These are phyloP conservation scores for Striga asiatica DNA, from an alignment of 257 asterid species.

Conservation along the genomic window DNA sequence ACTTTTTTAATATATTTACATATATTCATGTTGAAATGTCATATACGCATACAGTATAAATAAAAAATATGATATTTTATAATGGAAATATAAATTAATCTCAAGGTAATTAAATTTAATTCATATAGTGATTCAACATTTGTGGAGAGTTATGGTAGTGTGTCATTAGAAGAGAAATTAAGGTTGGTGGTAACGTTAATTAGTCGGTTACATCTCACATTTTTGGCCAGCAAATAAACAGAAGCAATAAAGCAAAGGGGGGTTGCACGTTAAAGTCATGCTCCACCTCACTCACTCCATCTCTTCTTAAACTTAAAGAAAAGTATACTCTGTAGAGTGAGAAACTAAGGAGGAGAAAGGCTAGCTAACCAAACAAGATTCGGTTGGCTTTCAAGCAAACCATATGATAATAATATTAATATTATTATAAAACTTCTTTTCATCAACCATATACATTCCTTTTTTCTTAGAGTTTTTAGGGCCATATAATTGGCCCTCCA, in stretches of 20 bases:
- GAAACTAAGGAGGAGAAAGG: neutral
- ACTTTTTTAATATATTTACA: too few relatives aligned
- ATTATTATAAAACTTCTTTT: slow-evolving; percentile 6
- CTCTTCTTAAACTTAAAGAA: slow-evolving; percentile 59
- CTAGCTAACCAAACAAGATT: slow-evolving; percentile 28
- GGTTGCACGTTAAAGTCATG: slow-evolving; percentile 64
- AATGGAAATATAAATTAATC: too few relatives aligned
- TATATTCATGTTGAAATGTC: too few relatives aligned
- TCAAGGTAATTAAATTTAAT: too few relatives aligned
- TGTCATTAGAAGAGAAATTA: slow-evolving; percentile 5
- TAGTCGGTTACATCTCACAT: neutral
- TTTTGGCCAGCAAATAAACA: slow-evolving; percentile 26
- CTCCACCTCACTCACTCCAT: slow-evolving; percentile 61
- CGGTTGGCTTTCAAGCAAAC: slow-evolving; percentile 69
- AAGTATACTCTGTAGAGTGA: slow-evolving; percentile 22
- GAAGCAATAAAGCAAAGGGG: slow-evolving; percentile 37
- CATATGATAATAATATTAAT: slow-evolving; percentile 10
- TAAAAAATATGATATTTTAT: too few relatives aligned
- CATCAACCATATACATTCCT: slow-evolving; percentile 19
- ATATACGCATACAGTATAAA: too few relatives aligned
- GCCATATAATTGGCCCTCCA: slow-evolving; percentile 16
- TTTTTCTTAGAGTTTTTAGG: neutral
- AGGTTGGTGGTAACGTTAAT: slow-evolving; percentile 20
- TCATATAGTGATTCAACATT: too few relatives aligned
- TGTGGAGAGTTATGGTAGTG: too few relatives aligned